Evolutionary conservation across 192 early-diverging fungal species (phyloP).

Genomic region (Podila epigama): DNA sequence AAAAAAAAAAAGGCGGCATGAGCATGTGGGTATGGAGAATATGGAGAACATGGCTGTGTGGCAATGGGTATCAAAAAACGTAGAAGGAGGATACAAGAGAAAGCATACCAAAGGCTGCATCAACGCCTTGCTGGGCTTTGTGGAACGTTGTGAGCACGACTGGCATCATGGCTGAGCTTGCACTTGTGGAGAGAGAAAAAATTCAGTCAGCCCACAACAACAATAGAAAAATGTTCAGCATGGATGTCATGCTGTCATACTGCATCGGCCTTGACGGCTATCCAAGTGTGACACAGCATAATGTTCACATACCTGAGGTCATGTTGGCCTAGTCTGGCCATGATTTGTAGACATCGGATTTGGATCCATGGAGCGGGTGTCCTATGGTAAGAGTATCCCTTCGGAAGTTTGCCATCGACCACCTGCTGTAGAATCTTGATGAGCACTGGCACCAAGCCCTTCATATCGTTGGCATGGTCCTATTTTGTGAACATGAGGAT

Average conservation of each 20-base stretch:
- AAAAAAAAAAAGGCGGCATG: background rate
- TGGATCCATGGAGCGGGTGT: slow-evolving; percentile 64
- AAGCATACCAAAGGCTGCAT: slow-evolving; percentile 38
- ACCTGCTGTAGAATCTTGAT: slow-evolving; percentile 54
- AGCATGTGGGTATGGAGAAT: background rate
- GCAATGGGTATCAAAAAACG: background rate
- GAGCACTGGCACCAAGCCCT: slow-evolving; percentile 48
- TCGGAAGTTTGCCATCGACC: slow-evolving; percentile 53
- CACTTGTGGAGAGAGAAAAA: slow-evolving; percentile 17
- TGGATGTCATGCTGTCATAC: no score
- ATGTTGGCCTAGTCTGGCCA: slow-evolving; percentile 35
- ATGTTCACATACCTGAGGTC: slow-evolving; percentile 52
- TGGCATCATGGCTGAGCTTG: slow-evolving; percentile 46
- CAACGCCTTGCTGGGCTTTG: slow-evolving; percentile 38
- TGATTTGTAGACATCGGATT: slow-evolving; percentile 54
- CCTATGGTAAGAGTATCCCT: slow-evolving; percentile 60
- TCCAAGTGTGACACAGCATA: no score
- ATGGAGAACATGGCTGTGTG: background rate
- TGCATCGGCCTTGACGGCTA: no score
- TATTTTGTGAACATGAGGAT: background rate
- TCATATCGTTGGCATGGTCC: slow-evolving; percentile 36
- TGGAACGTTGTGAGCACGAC: slow-evolving; percentile 41
- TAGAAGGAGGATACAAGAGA: background rate
- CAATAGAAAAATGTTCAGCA: no score
- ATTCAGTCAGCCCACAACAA: no score